Base-by-base conservation (phyloP, 73 alveolate genomes). In the Paramecium octaurelia region DNA sequence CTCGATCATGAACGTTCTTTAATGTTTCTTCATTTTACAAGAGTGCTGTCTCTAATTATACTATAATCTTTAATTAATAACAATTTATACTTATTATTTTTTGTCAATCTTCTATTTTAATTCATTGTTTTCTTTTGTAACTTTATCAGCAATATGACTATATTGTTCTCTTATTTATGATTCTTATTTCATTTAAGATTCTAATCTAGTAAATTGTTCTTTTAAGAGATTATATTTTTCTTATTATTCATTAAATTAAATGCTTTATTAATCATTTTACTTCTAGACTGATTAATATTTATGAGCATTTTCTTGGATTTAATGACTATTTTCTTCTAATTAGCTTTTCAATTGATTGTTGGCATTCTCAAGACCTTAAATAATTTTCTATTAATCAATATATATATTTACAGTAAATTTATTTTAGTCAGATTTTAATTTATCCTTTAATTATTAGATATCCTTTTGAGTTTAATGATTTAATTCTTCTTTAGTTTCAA, bases 1-100 rank as follows among this genome's bases (percentile, higher is more conserved):
- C 91, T 48, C 57, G 44, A 34, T 80, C 91, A 44, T 80, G 91
- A 11, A 80, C 91, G 44, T 80, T 80, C 9, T 80, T 80, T 44
- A 80, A 48, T 42, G 91, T 80, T 18, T 80, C 91, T 35, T 80
- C 91, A 80, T 80, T 80, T 48, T 40, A 80, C 16, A 80, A 23
- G 11, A 80, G 31, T 10, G 91, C 91, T 44, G 48, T 0, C 44
- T 80, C 91, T 48, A 80, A 44, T 80, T 80, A 0, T 14, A 42
- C 18, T 16, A 75, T 75, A 35, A 75, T 42, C 88, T 75, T 31
- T 16, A 75, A 14, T 34, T 2, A n/a, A 75, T 35, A 11, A 75
- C 5, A 80, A 3, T 1, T 38, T 14, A n/a, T 44, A 46, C 57
- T 44, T 27, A 80, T 80, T 80, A 44, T 48, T 80, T 80, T 80